Evolutionary conservation across 2,329 filamentous ascomycete species (phyloP).

Genomic region (Diplocarpon mali): DNA sequence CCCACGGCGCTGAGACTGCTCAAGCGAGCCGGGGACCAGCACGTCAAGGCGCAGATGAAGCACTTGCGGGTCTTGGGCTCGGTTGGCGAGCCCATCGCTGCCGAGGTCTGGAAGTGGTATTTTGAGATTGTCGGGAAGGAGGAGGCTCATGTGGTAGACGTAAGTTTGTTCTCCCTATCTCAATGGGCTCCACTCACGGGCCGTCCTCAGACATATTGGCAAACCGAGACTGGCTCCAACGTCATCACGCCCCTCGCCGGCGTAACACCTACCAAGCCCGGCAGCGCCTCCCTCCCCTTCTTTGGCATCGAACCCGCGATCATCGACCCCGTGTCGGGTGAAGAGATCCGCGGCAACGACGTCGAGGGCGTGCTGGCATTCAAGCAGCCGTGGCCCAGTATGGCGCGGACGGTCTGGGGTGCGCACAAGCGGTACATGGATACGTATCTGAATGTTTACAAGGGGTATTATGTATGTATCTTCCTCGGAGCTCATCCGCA

Average conservation of each 20-base stretch:
- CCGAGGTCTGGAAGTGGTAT: constrained; percentile 99
- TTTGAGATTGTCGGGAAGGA: constrained; percentile 90
- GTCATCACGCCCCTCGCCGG: constrained; percentile 90
- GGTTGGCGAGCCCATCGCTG: constrained; percentile 93
- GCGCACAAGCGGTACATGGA: constrained; percentile 98
- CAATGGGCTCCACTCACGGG: not conserved
- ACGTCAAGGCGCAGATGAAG: constrained; percentile 83
- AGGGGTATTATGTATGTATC: constrained; percentile 85
- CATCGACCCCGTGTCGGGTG: constrained; percentile 89
- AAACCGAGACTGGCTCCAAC: constrained; percentile 96
- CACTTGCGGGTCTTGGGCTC: constrained; percentile 83
- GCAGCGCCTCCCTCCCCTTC: constrained; percentile 91
- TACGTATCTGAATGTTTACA: constrained; percentile 95
- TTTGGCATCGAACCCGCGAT: constrained; percentile 97
- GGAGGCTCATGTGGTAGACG: constrained; percentile 86
- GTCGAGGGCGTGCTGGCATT: constrained; percentile 88
- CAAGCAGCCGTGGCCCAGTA: constrained; percentile 97
- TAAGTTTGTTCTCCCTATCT: constrained; percentile 40
- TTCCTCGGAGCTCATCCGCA: not conserved
- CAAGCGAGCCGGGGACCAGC: constrained; percentile 90
- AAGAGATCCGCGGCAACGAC: constrained; percentile 76
- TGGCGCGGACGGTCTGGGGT: constrained; percentile 96
- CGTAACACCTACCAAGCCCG: constrained; percentile 91
- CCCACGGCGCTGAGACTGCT: constrained; percentile 86
- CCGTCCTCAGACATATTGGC: constrained; percentile 80